Evolutionary conservation across 1,284 basidiomycete genomes (phyloP).

Genomic region (Afroboletus lepidellus): DNA sequence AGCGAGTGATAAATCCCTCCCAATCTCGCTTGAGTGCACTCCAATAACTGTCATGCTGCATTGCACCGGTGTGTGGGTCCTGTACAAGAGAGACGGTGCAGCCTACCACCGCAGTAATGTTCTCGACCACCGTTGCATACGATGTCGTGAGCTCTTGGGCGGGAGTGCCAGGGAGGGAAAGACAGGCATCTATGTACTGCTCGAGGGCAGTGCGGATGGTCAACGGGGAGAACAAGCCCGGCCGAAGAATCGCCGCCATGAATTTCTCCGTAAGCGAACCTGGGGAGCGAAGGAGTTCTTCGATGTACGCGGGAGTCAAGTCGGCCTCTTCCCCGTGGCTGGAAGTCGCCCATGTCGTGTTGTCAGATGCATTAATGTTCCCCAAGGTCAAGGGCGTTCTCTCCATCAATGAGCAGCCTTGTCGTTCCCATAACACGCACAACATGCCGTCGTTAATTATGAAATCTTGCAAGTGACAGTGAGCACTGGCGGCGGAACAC

Average conservation of each 20-base stretch:
- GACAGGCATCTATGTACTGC: constrained; percentile 74
- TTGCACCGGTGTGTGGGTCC: constrained; percentile 76
- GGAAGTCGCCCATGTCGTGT: constrained; percentile 51
- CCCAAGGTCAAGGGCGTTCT: constrained; percentile 46
- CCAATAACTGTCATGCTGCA: constrained; percentile 78
- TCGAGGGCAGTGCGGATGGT: constrained; percentile 79
- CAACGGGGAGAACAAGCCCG: constrained; percentile 81
- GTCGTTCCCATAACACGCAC: constrained; percentile 72
- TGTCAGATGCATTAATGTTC: constrained; percentile 33
- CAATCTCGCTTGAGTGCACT: constrained; percentile 85
- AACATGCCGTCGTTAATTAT: constrained; percentile 51
- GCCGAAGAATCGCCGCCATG: constrained; percentile 78
- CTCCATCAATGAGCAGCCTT: constrained; percentile 73
- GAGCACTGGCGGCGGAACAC: constrained; percentile 55
- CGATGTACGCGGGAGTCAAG: constrained; percentile 82
- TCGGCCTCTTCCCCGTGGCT: constrained; percentile 65
- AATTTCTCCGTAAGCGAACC: constrained; percentile 80
- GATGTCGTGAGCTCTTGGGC: constrained; percentile 52
- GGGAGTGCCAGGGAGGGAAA: constrained; percentile 59
- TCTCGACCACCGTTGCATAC: constrained; percentile 70
- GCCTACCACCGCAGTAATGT: constrained; percentile 83
- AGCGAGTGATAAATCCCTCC: constrained; percentile 89
- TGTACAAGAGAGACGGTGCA: constrained; percentile 73
- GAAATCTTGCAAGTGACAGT: constrained; percentile 77
- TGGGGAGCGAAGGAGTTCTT: constrained; percentile 70